A percentile compares a stretch with the other conserved stretches of the same genome.
Evolutionary conservation across 768 basidiomycete species (phyloP).

Genomic region (Fomitopsis serialis): DNA sequence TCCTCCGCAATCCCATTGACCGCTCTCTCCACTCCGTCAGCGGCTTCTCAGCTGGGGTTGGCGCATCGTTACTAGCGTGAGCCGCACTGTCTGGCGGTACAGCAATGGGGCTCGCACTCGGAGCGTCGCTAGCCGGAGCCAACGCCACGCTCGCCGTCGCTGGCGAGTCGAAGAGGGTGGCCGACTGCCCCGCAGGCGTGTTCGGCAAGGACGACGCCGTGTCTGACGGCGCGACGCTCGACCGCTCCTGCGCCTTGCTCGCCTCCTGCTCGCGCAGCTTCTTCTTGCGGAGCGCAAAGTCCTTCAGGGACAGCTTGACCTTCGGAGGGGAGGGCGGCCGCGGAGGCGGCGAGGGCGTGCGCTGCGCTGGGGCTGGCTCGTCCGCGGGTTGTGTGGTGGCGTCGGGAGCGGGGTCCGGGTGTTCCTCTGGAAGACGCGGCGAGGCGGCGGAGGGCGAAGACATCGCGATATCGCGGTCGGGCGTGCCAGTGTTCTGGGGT

Average conservation of each 20-base stretch:
- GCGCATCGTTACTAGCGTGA: too few relatives aligned
- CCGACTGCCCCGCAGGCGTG: neutral
- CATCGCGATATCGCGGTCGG: too few relatives aligned
- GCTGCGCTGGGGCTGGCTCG: neutral
- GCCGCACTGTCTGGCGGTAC: too few relatives aligned
- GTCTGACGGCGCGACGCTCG: neutral
- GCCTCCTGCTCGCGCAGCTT: conserved; percentile 39
- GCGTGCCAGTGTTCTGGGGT: too few relatives aligned
- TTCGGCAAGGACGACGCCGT: neutral
- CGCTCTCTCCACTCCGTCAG: neutral
- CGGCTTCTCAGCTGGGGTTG: neutral
- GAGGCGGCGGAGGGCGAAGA: too few relatives aligned
- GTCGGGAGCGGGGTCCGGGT: neutral
- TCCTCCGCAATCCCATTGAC: neutral
- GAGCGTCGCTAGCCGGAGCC: neutral
- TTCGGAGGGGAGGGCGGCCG: conserved; percentile 37
- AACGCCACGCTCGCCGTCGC: too few relatives aligned
- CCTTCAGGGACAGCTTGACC: conserved; percentile 51
- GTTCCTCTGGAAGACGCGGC: neutral
- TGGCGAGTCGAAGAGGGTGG: neutral
- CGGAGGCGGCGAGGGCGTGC: conserved; percentile 15
- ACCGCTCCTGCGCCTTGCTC: neutral
- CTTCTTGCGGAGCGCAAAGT: conserved; percentile 52
- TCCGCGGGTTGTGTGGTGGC: neutral
- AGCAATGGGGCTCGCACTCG: neutral